phyloP scores from a whole-genome alignment of 2,329 filamentous ascomycete species.

The Monilinia laxa region DNA sequence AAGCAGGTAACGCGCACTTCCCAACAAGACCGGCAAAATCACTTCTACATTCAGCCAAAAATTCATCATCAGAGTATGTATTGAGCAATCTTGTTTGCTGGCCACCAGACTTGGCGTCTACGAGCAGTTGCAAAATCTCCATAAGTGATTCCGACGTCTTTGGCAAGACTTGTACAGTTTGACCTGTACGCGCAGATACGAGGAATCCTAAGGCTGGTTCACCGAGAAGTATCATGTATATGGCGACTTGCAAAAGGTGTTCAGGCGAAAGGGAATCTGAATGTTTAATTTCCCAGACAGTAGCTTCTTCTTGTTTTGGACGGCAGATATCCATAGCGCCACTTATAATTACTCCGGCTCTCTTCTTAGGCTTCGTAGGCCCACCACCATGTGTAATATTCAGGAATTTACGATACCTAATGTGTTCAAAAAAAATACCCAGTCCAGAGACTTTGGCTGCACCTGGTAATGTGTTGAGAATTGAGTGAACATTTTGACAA shows the following conservation, averaged over 20 bases:
- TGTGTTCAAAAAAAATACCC: slow-evolving; percentile 1
- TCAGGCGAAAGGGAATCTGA: slow-evolving; percentile 12
- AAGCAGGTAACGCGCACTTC: slow-evolving; percentile 20
- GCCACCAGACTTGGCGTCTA: slow-evolving; percentile 11
- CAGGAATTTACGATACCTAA: not conserved
- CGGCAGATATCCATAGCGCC: slow-evolving; percentile 16
- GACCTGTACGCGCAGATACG: slow-evolving; percentile 17
- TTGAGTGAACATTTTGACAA: not conserved
- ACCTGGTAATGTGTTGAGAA: slow-evolving; percentile 1
- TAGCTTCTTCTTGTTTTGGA: not conserved
- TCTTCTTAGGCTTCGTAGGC: slow-evolving; percentile 1
- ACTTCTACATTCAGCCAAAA: slow-evolving; percentile 4
- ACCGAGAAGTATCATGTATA: slow-evolving; percentile 17
- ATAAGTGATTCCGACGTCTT: not conserved
- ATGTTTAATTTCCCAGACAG: slow-evolving; percentile 18
- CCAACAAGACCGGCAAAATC: slow-evolving; percentile 13
- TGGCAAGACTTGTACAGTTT: slow-evolving; percentile 17
- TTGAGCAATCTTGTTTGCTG: slow-evolving; percentile 12
- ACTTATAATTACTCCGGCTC: not conserved
- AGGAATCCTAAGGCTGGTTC: not conserved
- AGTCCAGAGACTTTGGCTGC: not conserved
- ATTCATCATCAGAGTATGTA: slow-evolving; percentile 19
- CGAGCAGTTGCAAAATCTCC: slow-evolving; percentile 11
- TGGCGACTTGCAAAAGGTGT: slow-evolving; percentile 10
- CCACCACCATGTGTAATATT: not conserved